Percentiles rank a stretch among this genome's conserved stretches.
Evolutionary conservation across 495 filamentous ascomycete species (phyloP).

Genomic region (Penicillium alfredii): DNA sequence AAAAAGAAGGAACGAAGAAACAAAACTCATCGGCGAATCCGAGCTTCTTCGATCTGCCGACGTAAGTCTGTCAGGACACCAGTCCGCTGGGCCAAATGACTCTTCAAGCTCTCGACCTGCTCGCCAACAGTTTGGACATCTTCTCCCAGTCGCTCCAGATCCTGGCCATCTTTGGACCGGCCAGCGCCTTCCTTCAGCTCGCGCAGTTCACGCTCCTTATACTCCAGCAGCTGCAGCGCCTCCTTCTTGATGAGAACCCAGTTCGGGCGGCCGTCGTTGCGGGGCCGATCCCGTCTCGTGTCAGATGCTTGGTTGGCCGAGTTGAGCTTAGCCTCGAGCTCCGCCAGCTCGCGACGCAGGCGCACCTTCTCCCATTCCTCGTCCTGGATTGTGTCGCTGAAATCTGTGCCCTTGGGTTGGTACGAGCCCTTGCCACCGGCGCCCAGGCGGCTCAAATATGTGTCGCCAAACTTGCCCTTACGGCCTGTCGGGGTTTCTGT

Average conservation of each 20-base stretch:
- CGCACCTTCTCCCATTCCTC: conserved; percentile 96
- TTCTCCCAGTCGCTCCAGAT: conserved; percentile 36
- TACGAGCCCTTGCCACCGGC: conserved; percentile 70
- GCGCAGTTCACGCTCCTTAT: conserved; percentile 45
- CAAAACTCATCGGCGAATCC: conserved; percentile 30
- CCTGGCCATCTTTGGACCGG: conserved; percentile 38
- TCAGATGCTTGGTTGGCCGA: conserved; percentile 65
- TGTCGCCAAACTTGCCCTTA: conserved; percentile 95
- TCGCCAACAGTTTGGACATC: conserved; percentile 46
- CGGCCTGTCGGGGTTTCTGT: conserved; percentile 72
- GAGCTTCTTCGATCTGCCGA: conserved; percentile 44
- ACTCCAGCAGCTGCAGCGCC: conserved; percentile 75
- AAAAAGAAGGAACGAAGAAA: conserved; percentile 3
- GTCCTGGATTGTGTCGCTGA: conserved; percentile 67
- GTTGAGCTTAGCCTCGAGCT: conserved; percentile 78
- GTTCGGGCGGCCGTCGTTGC: conserved; percentile 38
- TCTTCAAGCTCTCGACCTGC: conserved; percentile 49
- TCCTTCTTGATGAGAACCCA: conserved; percentile 86
- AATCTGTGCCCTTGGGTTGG: conserved; percentile 75
- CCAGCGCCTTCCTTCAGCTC: conserved; percentile 42
- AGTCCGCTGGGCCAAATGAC: conserved; percentile 41
- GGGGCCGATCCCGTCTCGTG: conserved; percentile 53
- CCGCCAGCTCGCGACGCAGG: conserved; percentile 81
- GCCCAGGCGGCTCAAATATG: conserved; percentile 86
- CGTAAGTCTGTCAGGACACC: conserved; percentile 39